phyloP scores from a whole-genome alignment of 345 rosid genomes.

The Salix exigua region DNA sequence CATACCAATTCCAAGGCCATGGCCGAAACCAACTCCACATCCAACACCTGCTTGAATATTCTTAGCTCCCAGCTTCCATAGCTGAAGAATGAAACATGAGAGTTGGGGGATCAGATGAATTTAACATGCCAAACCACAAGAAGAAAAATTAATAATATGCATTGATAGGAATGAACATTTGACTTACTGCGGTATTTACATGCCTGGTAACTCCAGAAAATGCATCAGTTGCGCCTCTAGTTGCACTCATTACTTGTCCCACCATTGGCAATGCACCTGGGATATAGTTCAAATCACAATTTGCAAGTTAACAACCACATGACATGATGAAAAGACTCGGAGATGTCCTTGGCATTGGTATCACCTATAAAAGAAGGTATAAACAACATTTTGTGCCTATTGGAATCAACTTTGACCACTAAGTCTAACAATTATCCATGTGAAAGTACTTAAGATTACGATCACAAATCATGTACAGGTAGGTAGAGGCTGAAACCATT shows the following conservation, averaged over 20 bases:
- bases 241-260: slow-evolving; percentile 77
- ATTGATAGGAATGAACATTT: slow-evolving; percentile 5
- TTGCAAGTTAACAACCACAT: background rate
- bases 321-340: background rate
- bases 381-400: background rate
- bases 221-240: slow-evolving; percentile 88
- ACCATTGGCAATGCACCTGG: slow-evolving; percentile 80
- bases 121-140: background rate
- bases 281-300: background rate
- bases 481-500: background rate
- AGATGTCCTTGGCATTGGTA: background rate
- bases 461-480: background rate
- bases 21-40: slow-evolving; percentile 80
- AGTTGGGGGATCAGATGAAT: slow-evolving; percentile 6
- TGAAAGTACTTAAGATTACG: background rate
- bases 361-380: background rate
- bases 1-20: slow-evolving; percentile 75
- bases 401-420: background rate
- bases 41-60: slow-evolving; percentile 62
- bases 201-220: slow-evolving; percentile 77
- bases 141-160: background rate
- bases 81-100: slow-evolving; percentile 27
- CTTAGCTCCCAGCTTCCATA: slow-evolving; percentile 59
- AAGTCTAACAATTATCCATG: too few relatives aligned
- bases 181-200: slow-evolving; percentile 63